Conservation (phyloP, 192 early-diverging fungal species). For the Thoreauomyces humboldtii region DNA sequence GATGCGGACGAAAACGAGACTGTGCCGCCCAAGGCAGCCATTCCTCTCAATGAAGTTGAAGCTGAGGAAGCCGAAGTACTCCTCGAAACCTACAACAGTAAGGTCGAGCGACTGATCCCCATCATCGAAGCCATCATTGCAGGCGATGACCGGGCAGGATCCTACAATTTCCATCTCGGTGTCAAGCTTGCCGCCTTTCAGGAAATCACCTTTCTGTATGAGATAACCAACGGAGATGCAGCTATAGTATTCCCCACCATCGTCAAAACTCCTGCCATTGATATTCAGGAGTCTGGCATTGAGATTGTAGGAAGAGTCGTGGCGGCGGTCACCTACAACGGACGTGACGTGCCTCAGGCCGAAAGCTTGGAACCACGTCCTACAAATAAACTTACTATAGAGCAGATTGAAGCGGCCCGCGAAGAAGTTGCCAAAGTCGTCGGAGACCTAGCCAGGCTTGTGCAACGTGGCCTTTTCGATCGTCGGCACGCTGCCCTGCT, state of each 20-base stretch:
- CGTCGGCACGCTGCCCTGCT: slow-evolving; percentile 4
- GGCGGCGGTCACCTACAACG: neutral
- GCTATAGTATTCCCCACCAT: slow-evolving; percentile 4
- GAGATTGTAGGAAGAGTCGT: slow-evolving; percentile 4
- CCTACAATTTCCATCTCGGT: slow-evolving; percentile 11
- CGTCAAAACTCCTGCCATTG: neutral
- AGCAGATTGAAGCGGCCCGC: slow-evolving; percentile 12
- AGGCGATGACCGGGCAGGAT: slow-evolving; percentile 5
- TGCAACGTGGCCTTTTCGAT: slow-evolving; percentile 9
- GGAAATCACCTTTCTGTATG: slow-evolving; percentile 13
- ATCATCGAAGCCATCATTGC: slow-evolving; percentile 30
- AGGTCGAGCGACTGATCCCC: slow-evolving; percentile 4
- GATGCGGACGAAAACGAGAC: neutral
- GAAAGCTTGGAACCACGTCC: too few relatives aligned
- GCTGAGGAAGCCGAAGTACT: slow-evolving; percentile 1
- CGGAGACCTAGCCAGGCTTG: slow-evolving; percentile 5
- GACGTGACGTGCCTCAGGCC: neutral
- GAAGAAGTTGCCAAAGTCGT: neutral
- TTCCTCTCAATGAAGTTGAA: neutral
- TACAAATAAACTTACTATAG: neutral
- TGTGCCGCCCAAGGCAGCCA: too few relatives aligned
- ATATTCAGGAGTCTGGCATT: slow-evolving; percentile 15
- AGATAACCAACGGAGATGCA: slow-evolving; percentile 19
- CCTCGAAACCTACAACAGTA: neutral
- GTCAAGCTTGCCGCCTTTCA: slow-evolving; percentile 24